Percentiles rank a stretch among this genome's conserved stretches.
Evolutionary conservation across 2,329 filamentous ascomycete species (phyloP).

Genomic region (Knufia petricola): DNA sequence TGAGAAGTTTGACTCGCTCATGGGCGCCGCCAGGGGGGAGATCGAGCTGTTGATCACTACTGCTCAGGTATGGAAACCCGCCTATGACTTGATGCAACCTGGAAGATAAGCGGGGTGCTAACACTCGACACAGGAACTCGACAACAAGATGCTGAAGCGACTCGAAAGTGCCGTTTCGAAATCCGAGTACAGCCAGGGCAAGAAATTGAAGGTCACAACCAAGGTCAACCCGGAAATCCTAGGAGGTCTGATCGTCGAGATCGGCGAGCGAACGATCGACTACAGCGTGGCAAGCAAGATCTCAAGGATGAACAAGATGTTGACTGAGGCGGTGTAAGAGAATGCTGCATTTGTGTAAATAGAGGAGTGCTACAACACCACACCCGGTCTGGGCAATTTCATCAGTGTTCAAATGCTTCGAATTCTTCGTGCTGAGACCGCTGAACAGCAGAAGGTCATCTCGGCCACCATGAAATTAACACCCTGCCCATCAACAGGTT

Average conservation of each 20-base stretch:
- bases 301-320: constrained; percentile 98
- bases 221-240: constrained; percentile 92
- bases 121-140: constrained; percentile 54
- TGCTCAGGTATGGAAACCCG: constrained; percentile 72
- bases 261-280: constrained; percentile 96
- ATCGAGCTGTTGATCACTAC: constrained; percentile 86
- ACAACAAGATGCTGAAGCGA: constrained; percentile 73
- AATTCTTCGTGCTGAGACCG: too few species aligned
- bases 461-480: too few species aligned
- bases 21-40: constrained; percentile 84
- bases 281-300: constrained; percentile 91
- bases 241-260: constrained; percentile 88
- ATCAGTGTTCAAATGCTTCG: neutral
- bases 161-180: constrained; percentile 83
- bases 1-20: constrained; percentile 78
- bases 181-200: constrained; percentile 78
- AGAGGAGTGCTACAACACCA: constrained; percentile 1
- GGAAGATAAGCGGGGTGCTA: neutral
- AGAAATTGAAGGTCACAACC: constrained; percentile 96
- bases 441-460: too few species aligned
- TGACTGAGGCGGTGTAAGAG: constrained; percentile 84
- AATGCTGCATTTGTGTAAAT: constrained; percentile 2
- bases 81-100: too few species aligned
- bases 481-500: too few species aligned
- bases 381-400: neutral